These are phyloP conservation scores for Phytophthora tentaculata DNA, from an alignment of 352 stramenopile species.

Conservation along the genomic window DNA sequence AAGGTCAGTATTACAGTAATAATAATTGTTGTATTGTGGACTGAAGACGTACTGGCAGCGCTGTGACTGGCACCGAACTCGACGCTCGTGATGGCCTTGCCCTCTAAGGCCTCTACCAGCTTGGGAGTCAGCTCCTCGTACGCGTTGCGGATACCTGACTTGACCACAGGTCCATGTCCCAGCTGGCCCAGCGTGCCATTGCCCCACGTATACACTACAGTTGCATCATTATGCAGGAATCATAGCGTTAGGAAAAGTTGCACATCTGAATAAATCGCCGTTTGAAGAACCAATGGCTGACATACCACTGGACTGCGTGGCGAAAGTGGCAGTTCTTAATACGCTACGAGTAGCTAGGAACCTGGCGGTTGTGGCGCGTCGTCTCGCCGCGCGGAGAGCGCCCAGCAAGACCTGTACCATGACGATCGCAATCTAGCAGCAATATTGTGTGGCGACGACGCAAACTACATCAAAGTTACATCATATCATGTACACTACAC, in stretches of 20 bases:
- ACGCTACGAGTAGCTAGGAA: conserved; percentile 29
- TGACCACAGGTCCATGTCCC: conserved; percentile 79
- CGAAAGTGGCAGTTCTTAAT: conserved; percentile 39
- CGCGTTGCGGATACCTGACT: conserved; percentile 82
- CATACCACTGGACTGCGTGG: conserved; percentile 73
- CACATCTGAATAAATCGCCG: background rate
- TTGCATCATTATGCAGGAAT: conserved; percentile 2
- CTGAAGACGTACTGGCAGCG: conserved; percentile 75
- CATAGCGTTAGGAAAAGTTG: background rate
- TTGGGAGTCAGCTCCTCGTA: conserved; percentile 87
- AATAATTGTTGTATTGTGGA: conserved; percentile 7
- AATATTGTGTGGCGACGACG: conserved; percentile 28
- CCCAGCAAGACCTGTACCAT: conserved; percentile 63
- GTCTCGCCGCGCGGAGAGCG: conserved; percentile 41
- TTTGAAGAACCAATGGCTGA: background rate
- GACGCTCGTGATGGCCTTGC: conserved; percentile 66
- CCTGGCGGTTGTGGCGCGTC: conserved; percentile 19
- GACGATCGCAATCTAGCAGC: conserved; percentile 13
- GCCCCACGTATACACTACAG: conserved; percentile 83
- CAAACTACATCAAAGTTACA: background rate
- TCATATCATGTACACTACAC: background rate
- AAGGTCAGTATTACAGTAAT: conserved; percentile 4
- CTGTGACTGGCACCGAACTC: conserved; percentile 83
- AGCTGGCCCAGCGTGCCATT: conserved; percentile 87
- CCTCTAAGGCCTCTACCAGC: conserved; percentile 72